These are phyloP conservation scores for Calonectria naviculata DNA, from an alignment of 2,329 filamentous ascomycete species.

Conservation along the genomic window DNA sequence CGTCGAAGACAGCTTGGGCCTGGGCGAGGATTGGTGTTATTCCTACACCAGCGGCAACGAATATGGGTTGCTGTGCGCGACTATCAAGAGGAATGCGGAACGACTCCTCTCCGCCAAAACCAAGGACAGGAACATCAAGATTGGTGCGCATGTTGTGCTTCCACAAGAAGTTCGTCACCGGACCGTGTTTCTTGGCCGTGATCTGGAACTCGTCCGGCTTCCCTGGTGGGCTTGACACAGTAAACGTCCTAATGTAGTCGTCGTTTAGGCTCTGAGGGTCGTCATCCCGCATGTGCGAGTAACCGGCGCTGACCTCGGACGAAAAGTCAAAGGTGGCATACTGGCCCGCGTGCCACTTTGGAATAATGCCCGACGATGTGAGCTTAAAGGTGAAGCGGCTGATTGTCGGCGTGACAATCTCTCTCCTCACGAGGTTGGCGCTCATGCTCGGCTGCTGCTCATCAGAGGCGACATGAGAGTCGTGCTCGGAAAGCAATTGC, in stretches of 20 bases:
- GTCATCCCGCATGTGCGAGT: constrained; percentile 85
- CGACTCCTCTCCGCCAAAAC: constrained; percentile 73
- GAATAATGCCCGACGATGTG: constrained; percentile 27
- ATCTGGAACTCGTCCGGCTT: constrained; percentile 71
- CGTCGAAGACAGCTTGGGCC: constrained; percentile 58
- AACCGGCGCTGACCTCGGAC: constrained; percentile 76
- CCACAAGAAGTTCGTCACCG: constrained; percentile 75
- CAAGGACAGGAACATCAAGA: constrained; percentile 75
- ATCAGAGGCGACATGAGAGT: constrained; percentile 24
- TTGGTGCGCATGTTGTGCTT: constrained; percentile 61
- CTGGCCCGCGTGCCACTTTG: constrained; percentile 75
- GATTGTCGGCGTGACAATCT: constrained; percentile 73
- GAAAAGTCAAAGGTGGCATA: constrained; percentile 82
- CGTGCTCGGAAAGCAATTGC: constrained; percentile 68
- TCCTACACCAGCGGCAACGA: constrained; percentile 83
- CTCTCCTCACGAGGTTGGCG: constrained; percentile 69
- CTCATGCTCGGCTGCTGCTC: constrained; percentile 36
- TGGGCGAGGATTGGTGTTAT: constrained; percentile 86
- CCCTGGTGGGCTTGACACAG: constrained; percentile 72
- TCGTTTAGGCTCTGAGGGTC: constrained; percentile 86
- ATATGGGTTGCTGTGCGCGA: constrained; percentile 55
- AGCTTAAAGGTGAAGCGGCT: constrained; percentile 69
- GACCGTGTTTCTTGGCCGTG: constrained; percentile 76
- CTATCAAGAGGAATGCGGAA: constrained; percentile 51
- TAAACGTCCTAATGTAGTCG: constrained; percentile 87